Percentiles rank a stretch among this genome's conserved stretches.
Evolutionary conservation across 2,329 filamentous ascomycete species (phyloP).

Genomic region (Curvularia sp.): DNA sequence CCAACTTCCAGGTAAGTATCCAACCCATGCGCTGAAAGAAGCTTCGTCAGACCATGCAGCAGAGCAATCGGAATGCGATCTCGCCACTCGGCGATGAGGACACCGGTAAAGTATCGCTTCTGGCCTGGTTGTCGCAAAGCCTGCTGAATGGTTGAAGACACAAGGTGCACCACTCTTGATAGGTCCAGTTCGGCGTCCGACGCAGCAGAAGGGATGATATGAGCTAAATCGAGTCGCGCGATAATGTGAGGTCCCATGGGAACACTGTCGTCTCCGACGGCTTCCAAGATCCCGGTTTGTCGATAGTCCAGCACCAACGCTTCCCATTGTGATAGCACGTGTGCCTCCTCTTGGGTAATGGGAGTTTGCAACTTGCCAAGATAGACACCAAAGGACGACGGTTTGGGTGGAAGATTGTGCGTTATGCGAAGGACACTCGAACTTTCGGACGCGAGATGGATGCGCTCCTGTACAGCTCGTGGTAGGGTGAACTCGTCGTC

Average conservation of each 20-base stretch:
- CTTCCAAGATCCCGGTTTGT: slow-evolving; percentile 42
- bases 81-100: slow-evolving; percentile 46
- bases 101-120: slow-evolving; percentile 41
- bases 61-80: slow-evolving; percentile 37
- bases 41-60: slow-evolving; percentile 40
- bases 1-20: slow-evolving; percentile 46
- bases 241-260: slow-evolving; percentile 42
- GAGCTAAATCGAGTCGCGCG: slow-evolving; percentile 39
- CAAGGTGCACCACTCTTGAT: slow-evolving; percentile 33
- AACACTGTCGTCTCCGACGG: slow-evolving; percentile 33
- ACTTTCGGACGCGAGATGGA: slow-evolving; percentile 36
- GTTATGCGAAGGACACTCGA: slow-evolving; percentile 29
- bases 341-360: slow-evolving; percentile 33
- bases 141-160: slow-evolving; percentile 36
- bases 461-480: slow-evolving; percentile 39
- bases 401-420: slow-evolving; percentile 34
- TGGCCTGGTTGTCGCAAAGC: slow-evolving; percentile 34
- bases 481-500: slow-evolving; percentile 29
- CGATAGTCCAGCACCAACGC: slow-evolving; percentile 42
- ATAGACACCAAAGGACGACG: slow-evolving; percentile 47
- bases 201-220: slow-evolving; percentile 31
- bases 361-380: slow-evolving; percentile 40
- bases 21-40: slow-evolving; percentile 41
- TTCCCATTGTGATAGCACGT: slow-evolving; percentile 44
- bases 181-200: slow-evolving; percentile 36